A percentile compares a stretch with the other conserved stretches of the same genome.
phyloP scores from a whole-genome alignment of 2,329 filamentous ascomycete species.

The Orbilia oligospora region DNA sequence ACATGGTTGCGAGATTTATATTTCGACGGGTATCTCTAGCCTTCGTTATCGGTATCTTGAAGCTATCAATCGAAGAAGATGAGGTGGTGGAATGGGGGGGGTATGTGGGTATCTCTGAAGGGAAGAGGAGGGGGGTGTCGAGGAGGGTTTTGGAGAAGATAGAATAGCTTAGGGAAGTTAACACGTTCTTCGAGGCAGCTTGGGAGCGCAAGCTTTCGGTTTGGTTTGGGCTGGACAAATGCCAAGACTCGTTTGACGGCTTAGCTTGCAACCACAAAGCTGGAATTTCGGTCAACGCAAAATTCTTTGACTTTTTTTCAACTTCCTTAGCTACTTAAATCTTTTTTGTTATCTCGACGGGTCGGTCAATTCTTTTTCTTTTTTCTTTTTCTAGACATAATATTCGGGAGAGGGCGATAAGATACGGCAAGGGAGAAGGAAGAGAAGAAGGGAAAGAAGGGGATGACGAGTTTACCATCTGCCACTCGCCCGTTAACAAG shows the following conservation, averaged over 20 bases:
- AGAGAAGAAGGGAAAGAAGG: neutral
- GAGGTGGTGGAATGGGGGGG: no score
- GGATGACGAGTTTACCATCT: constrained; percentile 46
- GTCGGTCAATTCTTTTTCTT: no score
- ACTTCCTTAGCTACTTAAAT: neutral
- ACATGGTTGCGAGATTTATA: constrained; percentile 66
- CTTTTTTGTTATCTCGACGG: neutral
- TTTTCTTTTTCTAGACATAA: no score
- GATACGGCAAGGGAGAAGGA: neutral
- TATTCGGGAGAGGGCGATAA: neutral
- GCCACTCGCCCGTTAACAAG: constrained; percentile 37
- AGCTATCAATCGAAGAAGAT: constrained; percentile 5
- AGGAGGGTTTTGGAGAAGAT: constrained; percentile 20
- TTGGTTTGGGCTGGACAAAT: neutral
- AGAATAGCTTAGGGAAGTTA: constrained; percentile 32
- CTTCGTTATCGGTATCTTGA: neutral
- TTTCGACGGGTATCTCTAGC: neutral
- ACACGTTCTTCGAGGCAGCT: constrained; percentile 31
- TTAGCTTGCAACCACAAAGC: constrained; percentile 9
- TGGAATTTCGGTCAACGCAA: constrained; percentile 24
- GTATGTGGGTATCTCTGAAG: neutral
- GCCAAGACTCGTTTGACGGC: constrained; percentile 30
- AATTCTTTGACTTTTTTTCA: constrained; percentile 6
- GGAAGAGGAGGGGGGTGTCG: constrained; percentile 20
- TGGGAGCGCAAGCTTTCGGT: neutral